Conservation (phyloP, 192 early-diverging fungal species). For the Umbelopsis vinacea region DNA sequence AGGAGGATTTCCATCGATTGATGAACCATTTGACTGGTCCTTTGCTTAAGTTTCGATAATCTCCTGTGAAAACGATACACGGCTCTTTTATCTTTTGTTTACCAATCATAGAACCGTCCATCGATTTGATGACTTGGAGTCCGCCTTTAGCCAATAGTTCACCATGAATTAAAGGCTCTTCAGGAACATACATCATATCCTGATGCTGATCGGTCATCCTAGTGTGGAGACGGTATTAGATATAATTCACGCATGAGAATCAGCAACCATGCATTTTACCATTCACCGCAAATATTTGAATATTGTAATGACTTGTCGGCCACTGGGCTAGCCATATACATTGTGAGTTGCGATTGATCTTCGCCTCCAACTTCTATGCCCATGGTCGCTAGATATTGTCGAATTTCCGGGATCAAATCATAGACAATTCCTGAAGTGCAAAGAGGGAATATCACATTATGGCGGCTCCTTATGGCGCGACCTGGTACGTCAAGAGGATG, state of each 20-base stretch:
- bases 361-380: conserved; percentile 52
- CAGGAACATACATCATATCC: conserved; percentile 67
- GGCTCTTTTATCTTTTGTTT: conserved; percentile 54
- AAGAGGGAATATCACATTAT: conserved; percentile 74
- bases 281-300: conserved; percentile 86
- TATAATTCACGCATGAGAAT: background rate
- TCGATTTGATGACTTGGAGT: conserved; percentile 44
- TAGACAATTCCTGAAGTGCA: conserved; percentile 73
- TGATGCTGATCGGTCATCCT: conserved; percentile 71
- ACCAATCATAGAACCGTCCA: conserved; percentile 41
- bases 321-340: conserved; percentile 75
- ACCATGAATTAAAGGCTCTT: conserved; percentile 58
- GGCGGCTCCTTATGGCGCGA: conserved; percentile 45
- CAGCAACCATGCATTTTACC: conserved; percentile 48
- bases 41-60: conserved; percentile 14
- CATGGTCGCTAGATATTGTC: conserved; percentile 55
- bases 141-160: conserved; percentile 48
- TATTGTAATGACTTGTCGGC: conserved; percentile 78
- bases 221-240: background rate
- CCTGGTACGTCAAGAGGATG: conserved; percentile 6
- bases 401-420: conserved; percentile 71
- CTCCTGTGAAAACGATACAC: conserved; percentile 64
- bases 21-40: conserved; percentile 37
- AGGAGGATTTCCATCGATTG: conserved; percentile 28
- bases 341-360: conserved; percentile 51